These are phyloP conservation scores for Silene conica DNA, from an alignment of 148 eudicot genomes.

Conservation along the genomic window DNA sequence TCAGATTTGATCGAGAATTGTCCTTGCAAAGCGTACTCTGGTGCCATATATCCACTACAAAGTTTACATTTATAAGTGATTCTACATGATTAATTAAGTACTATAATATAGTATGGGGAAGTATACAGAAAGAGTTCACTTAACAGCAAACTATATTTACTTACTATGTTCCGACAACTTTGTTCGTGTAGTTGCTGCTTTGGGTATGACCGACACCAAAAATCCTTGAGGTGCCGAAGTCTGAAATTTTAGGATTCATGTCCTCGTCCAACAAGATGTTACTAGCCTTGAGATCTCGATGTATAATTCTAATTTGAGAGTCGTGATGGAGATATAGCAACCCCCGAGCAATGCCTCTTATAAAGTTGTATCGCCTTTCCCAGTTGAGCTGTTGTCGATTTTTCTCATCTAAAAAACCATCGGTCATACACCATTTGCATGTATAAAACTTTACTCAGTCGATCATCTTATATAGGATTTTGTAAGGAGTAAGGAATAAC, in stretches of 20 bases:
- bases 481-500: neutral
- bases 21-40: slow-evolving; percentile 25
- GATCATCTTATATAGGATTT: too few species aligned
- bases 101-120: too few species aligned
- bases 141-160: neutral
- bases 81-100: too few species aligned
- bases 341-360: slow-evolving; percentile 29
- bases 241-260: slow-evolving; percentile 28
- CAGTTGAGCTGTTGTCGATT: slow-evolving; percentile 12
- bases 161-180: slow-evolving; percentile 22
- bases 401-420: neutral
- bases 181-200: slow-evolving; percentile 20
- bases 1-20: slow-evolving; percentile 27
- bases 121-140: too few species aligned
- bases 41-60: slow-evolving; percentile 40
- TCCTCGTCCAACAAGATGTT: slow-evolving; percentile 17
- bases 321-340: slow-evolving; percentile 31
- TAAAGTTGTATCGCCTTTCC: slow-evolving; percentile 20
- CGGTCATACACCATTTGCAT: neutral
- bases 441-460: neutral
- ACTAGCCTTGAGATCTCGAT: slow-evolving; percentile 26
- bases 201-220: slow-evolving; percentile 24
- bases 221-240: slow-evolving; percentile 29
- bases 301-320: slow-evolving; percentile 22
- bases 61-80: too few species aligned